Evolutionary conservation across 176 grass and related monocot species (phyloP).

Genomic region (Triticum urartu): DNA sequence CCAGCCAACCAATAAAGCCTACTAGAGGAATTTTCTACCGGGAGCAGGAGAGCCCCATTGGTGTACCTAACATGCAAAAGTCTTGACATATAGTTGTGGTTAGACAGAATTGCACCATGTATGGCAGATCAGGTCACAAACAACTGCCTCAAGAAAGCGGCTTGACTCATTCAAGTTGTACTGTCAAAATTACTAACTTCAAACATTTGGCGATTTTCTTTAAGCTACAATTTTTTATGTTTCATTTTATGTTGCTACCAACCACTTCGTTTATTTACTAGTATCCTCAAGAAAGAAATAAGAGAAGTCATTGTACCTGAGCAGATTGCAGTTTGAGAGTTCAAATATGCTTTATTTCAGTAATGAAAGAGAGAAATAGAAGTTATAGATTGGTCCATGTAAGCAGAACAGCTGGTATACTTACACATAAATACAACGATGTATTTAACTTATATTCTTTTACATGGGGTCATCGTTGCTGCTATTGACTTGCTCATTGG

Average conservation of each 20-base stretch:
- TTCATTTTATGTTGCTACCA: no score
- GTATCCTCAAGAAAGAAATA: neutral
- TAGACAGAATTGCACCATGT: neutral
- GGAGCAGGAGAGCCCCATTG: neutral
- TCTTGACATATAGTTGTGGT: neutral
- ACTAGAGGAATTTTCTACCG: neutral
- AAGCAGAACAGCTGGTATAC: conserved; percentile 6
- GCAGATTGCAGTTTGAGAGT: conserved; percentile 11
- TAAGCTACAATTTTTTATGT: no score
- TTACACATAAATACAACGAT: conserved; percentile 13
- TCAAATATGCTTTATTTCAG: neutral
- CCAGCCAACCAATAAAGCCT: no score
- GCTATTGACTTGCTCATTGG: conserved; percentile 80
- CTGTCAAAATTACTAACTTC: no score
- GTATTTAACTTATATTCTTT: conserved; percentile 25
- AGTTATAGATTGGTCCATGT: conserved; percentile 5
- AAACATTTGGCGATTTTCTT: no score
- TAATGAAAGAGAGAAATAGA: neutral
- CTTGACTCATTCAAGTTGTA: neutral
- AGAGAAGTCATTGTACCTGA: neutral
- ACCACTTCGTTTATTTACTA: neutral
- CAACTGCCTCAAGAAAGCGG: neutral
- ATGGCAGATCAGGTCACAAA: neutral
- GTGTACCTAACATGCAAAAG: neutral
- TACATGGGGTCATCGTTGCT: conserved; percentile 87